Evolutionary conservation across 768 basidiomycete genomes (phyloP).

Genomic region (Coprinopsis marcescibilis): DNA sequence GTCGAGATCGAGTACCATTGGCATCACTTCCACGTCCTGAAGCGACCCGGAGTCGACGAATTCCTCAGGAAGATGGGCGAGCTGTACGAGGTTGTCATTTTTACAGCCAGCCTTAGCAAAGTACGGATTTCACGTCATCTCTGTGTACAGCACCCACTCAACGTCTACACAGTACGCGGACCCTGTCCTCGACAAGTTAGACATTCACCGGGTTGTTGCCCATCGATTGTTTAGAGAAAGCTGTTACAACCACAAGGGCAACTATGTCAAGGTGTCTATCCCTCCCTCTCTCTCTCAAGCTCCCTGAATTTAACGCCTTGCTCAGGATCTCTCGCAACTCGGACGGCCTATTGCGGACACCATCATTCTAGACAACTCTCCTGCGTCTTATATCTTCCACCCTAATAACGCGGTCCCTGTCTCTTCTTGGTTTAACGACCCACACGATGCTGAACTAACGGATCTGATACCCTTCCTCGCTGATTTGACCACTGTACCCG

Average conservation of each 20-base stretch:
- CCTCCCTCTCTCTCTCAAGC: background rate
- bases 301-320: slow-evolving; percentile 1
- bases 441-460: slow-evolving; percentile 95
- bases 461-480: slow-evolving; percentile 92
- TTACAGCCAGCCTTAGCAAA: slow-evolving; percentile 98
- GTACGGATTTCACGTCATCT: slow-evolving; percentile 36
- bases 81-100: slow-evolving; percentile 95
- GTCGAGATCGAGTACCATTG: slow-evolving; percentile 98
- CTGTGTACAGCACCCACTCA: slow-evolving; percentile 4
- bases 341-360: slow-evolving; percentile 90
- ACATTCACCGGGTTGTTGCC: slow-evolving; percentile 84
- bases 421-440: slow-evolving; percentile 99
- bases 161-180: slow-evolving; percentile 77
- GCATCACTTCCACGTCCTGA: slow-evolving; percentile 99
- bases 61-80: slow-evolving; percentile 98
- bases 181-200: slow-evolving; percentile 95
- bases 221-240: slow-evolving; percentile 96
- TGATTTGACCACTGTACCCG: slow-evolving; percentile 79
- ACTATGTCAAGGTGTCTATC: slow-evolving; percentile 86
- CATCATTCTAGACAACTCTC: slow-evolving; percentile 98
- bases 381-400: slow-evolving; percentile 98
- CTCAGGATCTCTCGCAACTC: slow-evolving; percentile 91
- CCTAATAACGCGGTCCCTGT: slow-evolving; percentile 99
- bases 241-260: slow-evolving; percentile 98
- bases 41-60: slow-evolving; percentile 94